A percentile compares a stretch with the other conserved stretches of the same genome.
phyloP scores from a whole-genome alignment of 352 stramenopile species.

The Pythium inflatum region DNA sequence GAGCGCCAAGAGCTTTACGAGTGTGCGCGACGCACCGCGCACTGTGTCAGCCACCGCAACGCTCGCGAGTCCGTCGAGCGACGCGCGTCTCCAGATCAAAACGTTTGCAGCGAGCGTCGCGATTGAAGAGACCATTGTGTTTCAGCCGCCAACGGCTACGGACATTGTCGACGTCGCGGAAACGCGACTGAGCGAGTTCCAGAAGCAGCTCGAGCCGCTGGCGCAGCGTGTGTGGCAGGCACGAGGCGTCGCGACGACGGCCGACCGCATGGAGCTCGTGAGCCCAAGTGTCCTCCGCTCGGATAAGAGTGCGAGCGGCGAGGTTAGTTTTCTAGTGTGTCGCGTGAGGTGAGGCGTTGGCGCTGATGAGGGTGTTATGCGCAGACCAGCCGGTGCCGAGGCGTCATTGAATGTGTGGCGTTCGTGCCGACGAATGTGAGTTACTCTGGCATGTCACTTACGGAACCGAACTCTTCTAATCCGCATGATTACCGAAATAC shows the following conservation, averaged over 20 bases:
- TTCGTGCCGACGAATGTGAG: constrained; percentile 44
- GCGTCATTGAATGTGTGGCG: constrained; percentile 58
- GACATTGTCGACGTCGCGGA: constrained; percentile 32
- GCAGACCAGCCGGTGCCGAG: constrained; percentile 46
- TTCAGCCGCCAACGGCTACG: constrained; percentile 10
- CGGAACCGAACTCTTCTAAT: too few relatives aligned
- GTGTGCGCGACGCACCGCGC: constrained; percentile 43
- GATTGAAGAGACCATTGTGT: constrained; percentile 50
- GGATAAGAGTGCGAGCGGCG: too few relatives aligned
- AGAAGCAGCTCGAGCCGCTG: constrained; percentile 55
- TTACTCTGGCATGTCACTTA: too few relatives aligned
- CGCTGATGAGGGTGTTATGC: too few relatives aligned
- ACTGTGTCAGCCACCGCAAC: constrained; percentile 33
- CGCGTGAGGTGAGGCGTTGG: constrained; percentile 3
- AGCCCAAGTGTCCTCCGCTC: constrained; percentile 12
- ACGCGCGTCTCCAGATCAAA: constrained; percentile 33
- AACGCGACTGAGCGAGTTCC: constrained; percentile 45
- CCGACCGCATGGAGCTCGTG: constrained; percentile 51
- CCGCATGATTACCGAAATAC: too few relatives aligned
- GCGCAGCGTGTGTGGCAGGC: constrained; percentile 44
- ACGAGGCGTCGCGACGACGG: constrained; percentile 35
- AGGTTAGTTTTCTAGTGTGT: neutral
- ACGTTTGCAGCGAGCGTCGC: constrained; percentile 51
- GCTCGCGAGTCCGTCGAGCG: constrained; percentile 27
- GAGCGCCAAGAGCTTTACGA: constrained; percentile 25